Percentiles rank a stretch among this genome's conserved stretches.
Evolutionary conservation across 192 early-diverging fungal species (phyloP).

Genomic region (Fimicolochytrium jonesii): DNA sequence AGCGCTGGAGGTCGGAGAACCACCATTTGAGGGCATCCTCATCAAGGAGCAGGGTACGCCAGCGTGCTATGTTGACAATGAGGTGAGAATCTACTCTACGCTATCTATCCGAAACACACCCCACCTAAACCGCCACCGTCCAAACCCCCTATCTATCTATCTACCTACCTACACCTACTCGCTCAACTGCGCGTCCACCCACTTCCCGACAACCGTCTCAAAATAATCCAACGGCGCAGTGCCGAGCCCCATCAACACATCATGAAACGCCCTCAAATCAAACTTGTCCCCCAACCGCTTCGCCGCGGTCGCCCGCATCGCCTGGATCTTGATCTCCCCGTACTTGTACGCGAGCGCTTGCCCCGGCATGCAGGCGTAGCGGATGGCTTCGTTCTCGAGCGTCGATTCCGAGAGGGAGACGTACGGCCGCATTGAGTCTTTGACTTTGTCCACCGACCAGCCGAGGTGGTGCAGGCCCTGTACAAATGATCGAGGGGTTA

Average conservation of each 20-base stretch:
- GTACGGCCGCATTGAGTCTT: conserved; percentile 29
- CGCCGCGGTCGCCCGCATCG: conserved; percentile 27
- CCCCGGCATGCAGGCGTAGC: conserved; percentile 35
- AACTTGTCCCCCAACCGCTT: conserved; percentile 30
- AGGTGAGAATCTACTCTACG: too few species aligned
- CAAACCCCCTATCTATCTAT: too few species aligned
- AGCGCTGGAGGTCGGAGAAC: too few species aligned
- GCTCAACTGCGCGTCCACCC: too few species aligned
- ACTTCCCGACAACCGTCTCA: conserved; percentile 20
- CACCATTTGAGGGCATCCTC: too few species aligned
- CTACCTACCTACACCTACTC: too few species aligned
- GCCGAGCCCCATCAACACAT: conserved; percentile 16
- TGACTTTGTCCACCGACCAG: conserved; percentile 32
- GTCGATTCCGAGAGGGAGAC: conserved; percentile 18
- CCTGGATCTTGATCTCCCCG: conserved; percentile 39
- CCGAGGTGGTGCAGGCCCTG: conserved; percentile 40
- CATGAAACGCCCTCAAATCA: conserved; percentile 37
- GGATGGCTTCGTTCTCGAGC: conserved; percentile 26
- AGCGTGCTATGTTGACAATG: too few species aligned
- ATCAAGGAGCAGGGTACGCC: too few species aligned
- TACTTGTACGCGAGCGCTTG: conserved; percentile 43
- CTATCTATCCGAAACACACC: too few species aligned
- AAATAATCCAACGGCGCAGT: conserved; percentile 19
- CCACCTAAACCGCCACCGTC: too few species aligned
- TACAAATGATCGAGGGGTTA: too few species aligned